Conservation (phyloP, 352 stramenopile species). For the Globisporangium canariense region DNA sequence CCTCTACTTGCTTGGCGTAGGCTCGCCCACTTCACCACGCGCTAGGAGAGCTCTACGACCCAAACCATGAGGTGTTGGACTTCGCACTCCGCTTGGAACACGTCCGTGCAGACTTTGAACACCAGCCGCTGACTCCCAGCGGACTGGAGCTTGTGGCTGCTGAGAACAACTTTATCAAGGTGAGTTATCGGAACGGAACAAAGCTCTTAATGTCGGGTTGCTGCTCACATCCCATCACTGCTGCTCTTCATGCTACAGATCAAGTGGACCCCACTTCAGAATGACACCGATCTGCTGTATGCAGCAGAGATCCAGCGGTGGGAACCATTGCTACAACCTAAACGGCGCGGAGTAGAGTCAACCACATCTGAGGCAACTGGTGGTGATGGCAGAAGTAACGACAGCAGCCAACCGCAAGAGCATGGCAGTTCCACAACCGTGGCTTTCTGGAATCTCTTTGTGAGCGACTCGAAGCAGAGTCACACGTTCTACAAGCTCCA, state of each 20-base stretch:
- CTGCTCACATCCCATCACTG: not conserved
- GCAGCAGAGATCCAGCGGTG: conserved; percentile 28
- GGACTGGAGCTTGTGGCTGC: conserved; percentile 16
- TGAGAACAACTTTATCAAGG: conserved; percentile 30
- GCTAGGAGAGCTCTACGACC: conserved; percentile 11
- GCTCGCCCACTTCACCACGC: conserved; percentile 8
- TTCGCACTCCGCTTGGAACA: conserved; percentile 18
- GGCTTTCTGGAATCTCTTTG: conserved; percentile 21
- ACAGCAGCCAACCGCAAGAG: not conserved
- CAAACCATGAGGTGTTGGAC: conserved; percentile 2
- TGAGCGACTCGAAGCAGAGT: conserved; percentile 19
- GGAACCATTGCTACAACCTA: not conserved
- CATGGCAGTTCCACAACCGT: not conserved
- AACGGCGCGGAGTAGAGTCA: not conserved
- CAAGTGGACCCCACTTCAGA: conserved; percentile 22
- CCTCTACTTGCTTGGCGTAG: not conserved
- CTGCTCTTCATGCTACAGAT: conserved; percentile 16
- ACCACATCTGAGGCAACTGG: not conserved
- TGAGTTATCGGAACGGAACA: conserved; percentile 4
- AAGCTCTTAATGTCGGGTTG: not conserved
- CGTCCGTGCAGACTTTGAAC: conserved; percentile 12
- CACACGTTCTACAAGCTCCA: conserved; percentile 31
- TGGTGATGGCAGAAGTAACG: not conserved
- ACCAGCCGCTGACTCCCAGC: conserved; percentile 20
- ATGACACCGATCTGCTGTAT: conserved; percentile 28